Evolutionary conservation across 192 early-diverging fungal genomes (phyloP).

Genomic region (Linderina pennispora): DNA sequence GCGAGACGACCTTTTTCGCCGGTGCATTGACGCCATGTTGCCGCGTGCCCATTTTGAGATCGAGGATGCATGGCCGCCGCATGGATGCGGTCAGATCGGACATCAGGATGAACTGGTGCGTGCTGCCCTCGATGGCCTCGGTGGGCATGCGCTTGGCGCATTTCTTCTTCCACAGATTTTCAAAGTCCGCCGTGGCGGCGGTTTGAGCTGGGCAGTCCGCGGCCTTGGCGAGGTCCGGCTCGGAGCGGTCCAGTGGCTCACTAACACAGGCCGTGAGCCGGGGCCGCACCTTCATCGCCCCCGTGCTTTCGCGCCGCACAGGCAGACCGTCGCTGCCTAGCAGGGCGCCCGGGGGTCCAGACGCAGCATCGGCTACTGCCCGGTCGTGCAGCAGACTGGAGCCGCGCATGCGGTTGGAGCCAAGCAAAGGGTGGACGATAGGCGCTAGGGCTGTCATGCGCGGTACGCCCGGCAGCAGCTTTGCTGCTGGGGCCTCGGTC

Average conservation of each 20-base stretch:
- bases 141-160: constrained; percentile 48
- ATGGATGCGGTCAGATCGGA: constrained; percentile 90
- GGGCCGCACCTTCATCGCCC: neutral
- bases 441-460: neutral
- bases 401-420: constrained; percentile 8
- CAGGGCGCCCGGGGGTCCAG: too few relatives aligned
- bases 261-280: neutral
- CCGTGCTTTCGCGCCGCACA: neutral
- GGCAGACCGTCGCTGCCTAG: neutral
- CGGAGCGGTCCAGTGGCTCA: too few relatives aligned
- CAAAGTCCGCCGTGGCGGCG: constrained; percentile 15
- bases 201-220: constrained; percentile 1
- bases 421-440: neutral
- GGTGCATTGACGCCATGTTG: constrained; percentile 91
- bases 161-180: constrained; percentile 41
- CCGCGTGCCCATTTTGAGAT: constrained; percentile 98
- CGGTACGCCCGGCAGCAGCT: too few relatives aligned
- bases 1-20: constrained; percentile 73
- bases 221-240: too few relatives aligned
- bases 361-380: constrained; percentile 17
- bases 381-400: constrained; percentile 26
- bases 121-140: constrained; percentile 39
- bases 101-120: constrained; percentile 83
- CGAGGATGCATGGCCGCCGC: constrained; percentile 88
- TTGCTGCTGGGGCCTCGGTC: too few relatives aligned